Base-by-base conservation (phyloP, 2,329 filamentous ascomycete genomes). In the Colletotrichum tofieldiae region DNA sequence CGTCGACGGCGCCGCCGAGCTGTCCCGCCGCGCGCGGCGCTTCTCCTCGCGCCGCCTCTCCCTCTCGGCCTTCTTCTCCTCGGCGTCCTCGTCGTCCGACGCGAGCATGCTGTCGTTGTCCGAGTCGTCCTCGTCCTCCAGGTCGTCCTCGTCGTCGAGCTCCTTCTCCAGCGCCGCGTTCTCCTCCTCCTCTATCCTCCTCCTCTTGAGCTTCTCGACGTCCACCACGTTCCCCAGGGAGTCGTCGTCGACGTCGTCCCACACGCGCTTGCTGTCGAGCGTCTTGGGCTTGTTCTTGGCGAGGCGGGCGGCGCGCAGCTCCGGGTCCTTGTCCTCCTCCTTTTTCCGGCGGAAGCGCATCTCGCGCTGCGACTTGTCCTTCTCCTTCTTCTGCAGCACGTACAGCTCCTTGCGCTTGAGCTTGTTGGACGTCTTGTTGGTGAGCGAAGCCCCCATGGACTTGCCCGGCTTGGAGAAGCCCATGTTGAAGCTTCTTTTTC, bases 191-290 rank as follows among this genome's bases (percentile, higher is more conserved):
- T 88, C 86, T 67, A 91, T 83, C 67, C 87, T 86, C 78, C 87
- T 82, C 75, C 86, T 85, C 83, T 90, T 91, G 76, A 91, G 79
- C 77, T 88, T 85, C 75, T 90, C 87, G 66, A 92, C 82, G 74
- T 92, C 88, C 41, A 92, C 88, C 75, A 85, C 84, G 18, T 84
- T 83, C 74, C 86, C 87, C 7, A 91, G 84, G 60, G 84, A 87
- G 75, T 92, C 89, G 60, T 87, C 82, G 59, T 91, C 91, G 61
- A 90, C 89, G 64, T 95, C 92, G 77, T 98, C 95, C 94, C 94
- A 98, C 41, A 94, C 91, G 80, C 96, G 91, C 86, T 98, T 98
- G 77, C 91, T 90, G 77, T 98, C 95, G 70, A 98, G 88, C 0
- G 94, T 97, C 66, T 90, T 82, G 0, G 96, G 93, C 54, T 95